phyloP scores from a whole-genome alignment of 805 yeast species.

The Starmera dryadoides region DNA sequence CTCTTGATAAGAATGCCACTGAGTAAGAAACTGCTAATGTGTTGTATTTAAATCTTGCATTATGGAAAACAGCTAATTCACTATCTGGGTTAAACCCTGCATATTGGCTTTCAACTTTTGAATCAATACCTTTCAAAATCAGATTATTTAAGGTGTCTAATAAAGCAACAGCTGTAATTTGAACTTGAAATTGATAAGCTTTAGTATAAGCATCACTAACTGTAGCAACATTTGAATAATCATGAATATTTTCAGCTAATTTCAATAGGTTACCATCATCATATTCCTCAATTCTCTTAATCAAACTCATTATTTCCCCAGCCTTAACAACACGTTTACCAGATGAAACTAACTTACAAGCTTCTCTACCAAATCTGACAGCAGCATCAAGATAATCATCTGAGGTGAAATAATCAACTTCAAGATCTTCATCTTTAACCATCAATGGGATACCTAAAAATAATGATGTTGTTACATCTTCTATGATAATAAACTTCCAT shows the following conservation, averaged over 20 bases:
- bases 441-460: slow-evolving; percentile 16
- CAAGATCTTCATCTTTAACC: slow-evolving; percentile 11
- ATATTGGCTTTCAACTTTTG: background rate
- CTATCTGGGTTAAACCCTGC: slow-evolving; percentile 4
- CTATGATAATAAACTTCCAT: slow-evolving; percentile 12
- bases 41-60: slow-evolving; percentile 15
- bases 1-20: slow-evolving; percentile 12
- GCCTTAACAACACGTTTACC: slow-evolving; percentile 4
- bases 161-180: background rate
- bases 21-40: slow-evolving; percentile 13
- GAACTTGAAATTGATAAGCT: slow-evolving; percentile 1
- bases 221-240: slow-evolving; percentile 2
- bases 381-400: slow-evolving; percentile 2
- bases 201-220: slow-evolving; percentile 2
- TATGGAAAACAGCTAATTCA: slow-evolving; percentile 3
- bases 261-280: slow-evolving; percentile 5
- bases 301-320: slow-evolving; percentile 8
- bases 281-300: slow-evolving; percentile 10
- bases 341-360: slow-evolving; percentile 1
- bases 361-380: slow-evolving; percentile 8
- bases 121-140: slow-evolving; percentile 1
- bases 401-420: background rate
- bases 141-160: background rate
- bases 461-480: slow-evolving; percentile 13
- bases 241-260: slow-evolving; percentile 7